Conservation (phyloP, 2,329 filamentous ascomycete species). For the Bipolaris victoriae region DNA sequence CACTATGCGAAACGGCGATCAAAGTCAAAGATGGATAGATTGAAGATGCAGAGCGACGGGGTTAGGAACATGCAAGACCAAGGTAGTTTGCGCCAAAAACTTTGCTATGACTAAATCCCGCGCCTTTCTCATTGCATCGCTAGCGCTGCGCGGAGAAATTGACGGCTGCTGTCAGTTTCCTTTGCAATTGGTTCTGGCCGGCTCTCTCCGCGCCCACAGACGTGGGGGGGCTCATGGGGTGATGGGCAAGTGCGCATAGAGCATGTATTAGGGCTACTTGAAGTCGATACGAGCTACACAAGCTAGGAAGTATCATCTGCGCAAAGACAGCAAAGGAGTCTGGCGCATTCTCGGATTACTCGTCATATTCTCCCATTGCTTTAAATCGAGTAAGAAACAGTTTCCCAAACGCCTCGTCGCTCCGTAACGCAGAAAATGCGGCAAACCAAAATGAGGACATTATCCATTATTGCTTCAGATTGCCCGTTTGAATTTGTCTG, state of each 20-base stretch:
- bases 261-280: neutral
- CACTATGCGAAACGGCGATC: constrained; percentile 6
- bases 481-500: neutral
- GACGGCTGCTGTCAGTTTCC: constrained; percentile 31
- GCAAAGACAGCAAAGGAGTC: neutral
- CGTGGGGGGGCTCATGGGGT: constrained; percentile 8
- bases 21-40: constrained; percentile 11
- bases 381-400: constrained; percentile 9
- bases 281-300: neutral
- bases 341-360: neutral
- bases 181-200: constrained; percentile 18
- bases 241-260: neutral
- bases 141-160: constrained; percentile 28
- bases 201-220: constrained; percentile 1
- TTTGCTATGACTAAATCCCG: constrained; percentile 28
- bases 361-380: neutral
- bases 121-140: constrained; percentile 31
- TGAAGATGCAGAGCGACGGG: constrained; percentile 15
- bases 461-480: neutral
- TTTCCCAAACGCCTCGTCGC: constrained; percentile 29
- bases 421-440: constrained; percentile 30
- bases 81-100: constrained; percentile 24
- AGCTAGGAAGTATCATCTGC: neutral
- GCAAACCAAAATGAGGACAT: constrained; percentile 6
- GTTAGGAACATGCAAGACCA: constrained; percentile 28